Conservation (phyloP, 1,284 basidiomycete species). For the Dichomitus squalens region DNA sequence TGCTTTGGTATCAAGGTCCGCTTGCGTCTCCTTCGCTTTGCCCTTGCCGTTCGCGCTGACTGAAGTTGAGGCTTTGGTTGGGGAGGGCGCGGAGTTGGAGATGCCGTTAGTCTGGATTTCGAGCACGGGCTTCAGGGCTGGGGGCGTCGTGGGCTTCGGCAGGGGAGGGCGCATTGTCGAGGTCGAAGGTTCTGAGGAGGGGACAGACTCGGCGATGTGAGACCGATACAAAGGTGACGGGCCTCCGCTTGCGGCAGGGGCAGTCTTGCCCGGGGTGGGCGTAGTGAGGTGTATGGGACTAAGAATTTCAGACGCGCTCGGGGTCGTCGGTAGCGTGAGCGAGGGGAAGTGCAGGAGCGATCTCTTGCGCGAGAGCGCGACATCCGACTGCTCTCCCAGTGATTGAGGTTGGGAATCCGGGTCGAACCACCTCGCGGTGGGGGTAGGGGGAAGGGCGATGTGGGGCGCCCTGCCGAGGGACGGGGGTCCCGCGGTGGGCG, state of each 20-base stretch:
- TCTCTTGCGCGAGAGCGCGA: constrained; percentile 26
- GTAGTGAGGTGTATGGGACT: constrained; percentile 35
- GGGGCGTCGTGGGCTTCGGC: constrained; percentile 1
- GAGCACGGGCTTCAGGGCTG: constrained; percentile 15
- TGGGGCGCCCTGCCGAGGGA: constrained; percentile 23
- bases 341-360: constrained; percentile 32
- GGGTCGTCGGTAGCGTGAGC: constrained; percentile 25
- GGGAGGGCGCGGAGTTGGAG: not conserved
- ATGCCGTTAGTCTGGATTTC: constrained; percentile 22
- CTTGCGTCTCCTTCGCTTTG: constrained; percentile 32
- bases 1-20: constrained; percentile 21
- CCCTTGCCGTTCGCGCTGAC: constrained; percentile 23
- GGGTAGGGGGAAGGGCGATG: constrained; percentile 33
- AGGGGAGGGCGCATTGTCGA: constrained; percentile 1
- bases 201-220: not conserved
- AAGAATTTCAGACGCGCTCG: constrained; percentile 30
- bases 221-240: constrained; percentile 18
- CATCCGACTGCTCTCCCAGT: constrained; percentile 14
- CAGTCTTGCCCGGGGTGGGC: constrained; percentile 17
- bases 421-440: constrained; percentile 35
- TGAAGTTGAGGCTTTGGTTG: not conserved
- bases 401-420: constrained; percentile 24
- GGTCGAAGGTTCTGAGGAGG: not conserved
- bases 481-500: constrained; percentile 30
- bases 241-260: constrained; percentile 8